Base-by-base conservation (phyloP, 2,329 filamentous ascomycete species). In the Exophiala sp. region DNA sequence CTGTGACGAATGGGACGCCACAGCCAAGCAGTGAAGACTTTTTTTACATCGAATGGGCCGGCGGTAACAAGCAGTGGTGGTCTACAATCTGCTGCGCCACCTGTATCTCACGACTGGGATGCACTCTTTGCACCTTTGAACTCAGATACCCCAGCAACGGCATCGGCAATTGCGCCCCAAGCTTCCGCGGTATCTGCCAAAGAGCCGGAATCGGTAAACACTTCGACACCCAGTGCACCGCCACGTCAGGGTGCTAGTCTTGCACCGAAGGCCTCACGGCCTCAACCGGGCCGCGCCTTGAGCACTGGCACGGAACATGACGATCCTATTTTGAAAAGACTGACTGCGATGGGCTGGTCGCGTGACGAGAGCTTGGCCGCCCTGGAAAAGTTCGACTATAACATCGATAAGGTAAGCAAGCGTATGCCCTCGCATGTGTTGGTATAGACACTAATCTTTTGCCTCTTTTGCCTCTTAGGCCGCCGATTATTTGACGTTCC, bases 311-410 rank as follows among this genome's bases (percentile, higher is more conserved):
- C 85, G 2, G 85, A 85, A 62, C 87, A 94, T 62, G 91, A 97
- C 64, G 91, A 97, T 64, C 86, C 88, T 7, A 91, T 95, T 49
- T 71, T 97, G 59, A 94, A 95, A 74, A 83, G 89, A 60, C 68
- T 97, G 63, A 95, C 88, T 1, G 78, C 80, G 8, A 95, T 97
- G 89, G 91, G 91, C 0, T 97, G 94, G 65, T 70, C 81, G 3
- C 77, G 91, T 23, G 72, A 75, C 6, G 82, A 87, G 43, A 86
- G 88, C 13, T 71, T 96, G 29, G 75, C 76, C 43, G 91, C 93
- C 19, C 71, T 97, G 65, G 91, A 97, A 74, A 90, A 91, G 68
- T 95, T 86, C 66, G 89, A 97, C 71, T 96, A 97, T 70, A 93
- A 96, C 67, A 78, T 96, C 65, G 89, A 95, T 70, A 88, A 87